Evolutionary conservation across 2,329 filamentous ascomycete species (phyloP).

Genomic region (Colletotrichum chlorophyti): DNA sequence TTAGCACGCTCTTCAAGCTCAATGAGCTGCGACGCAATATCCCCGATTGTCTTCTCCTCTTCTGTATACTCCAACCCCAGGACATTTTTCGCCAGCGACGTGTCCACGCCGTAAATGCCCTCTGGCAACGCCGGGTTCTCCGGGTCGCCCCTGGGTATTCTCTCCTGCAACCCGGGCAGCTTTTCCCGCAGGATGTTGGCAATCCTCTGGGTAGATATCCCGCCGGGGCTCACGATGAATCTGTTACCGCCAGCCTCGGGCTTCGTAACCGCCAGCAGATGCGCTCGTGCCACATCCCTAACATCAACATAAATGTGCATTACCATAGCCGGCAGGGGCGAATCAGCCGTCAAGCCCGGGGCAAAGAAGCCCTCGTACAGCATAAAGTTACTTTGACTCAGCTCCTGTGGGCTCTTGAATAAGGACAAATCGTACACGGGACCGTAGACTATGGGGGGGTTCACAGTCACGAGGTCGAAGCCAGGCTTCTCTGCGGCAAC

Average conservation of each 20-base stretch:
- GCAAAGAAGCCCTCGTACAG: conserved; percentile 15
- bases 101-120: conserved; percentile 29
- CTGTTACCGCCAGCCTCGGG: conserved; percentile 34
- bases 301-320: conserved; percentile 37
- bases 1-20: conserved; percentile 29
- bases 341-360: neutral
- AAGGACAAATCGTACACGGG: conserved; percentile 1
- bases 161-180: conserved; percentile 29
- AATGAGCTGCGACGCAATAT: conserved; percentile 30
- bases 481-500: conserved; percentile 35
- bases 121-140: conserved; percentile 25
- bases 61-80: conserved; percentile 32
- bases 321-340: conserved; percentile 25
- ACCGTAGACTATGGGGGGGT: conserved; percentile 24
- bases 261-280: conserved; percentile 32
- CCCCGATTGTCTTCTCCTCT: conserved; percentile 31
- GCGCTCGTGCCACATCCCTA: conserved; percentile 35
- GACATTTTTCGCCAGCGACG: conserved; percentile 28
- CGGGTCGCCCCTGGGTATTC: conserved; percentile 31
- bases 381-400: conserved; percentile 17
- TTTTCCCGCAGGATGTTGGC: conserved; percentile 31
- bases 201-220: conserved; percentile 31
- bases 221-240: conserved; percentile 32
- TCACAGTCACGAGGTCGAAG: conserved; percentile 46
- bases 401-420: neutral